Base-by-base conservation (phyloP, 345 rosid species). In the Capsella bursapastoris region DNA sequence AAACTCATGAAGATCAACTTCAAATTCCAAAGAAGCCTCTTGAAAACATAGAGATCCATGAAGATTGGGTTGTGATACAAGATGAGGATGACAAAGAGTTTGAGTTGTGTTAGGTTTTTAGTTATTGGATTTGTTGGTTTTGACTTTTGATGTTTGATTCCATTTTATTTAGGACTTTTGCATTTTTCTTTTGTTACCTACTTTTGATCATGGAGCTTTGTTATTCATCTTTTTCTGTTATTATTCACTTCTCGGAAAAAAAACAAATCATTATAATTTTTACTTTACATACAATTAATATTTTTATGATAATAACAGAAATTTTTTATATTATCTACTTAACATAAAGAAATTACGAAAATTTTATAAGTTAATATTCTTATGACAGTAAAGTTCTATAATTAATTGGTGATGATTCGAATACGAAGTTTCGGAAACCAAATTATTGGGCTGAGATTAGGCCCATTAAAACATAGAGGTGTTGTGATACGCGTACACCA, bases 401-500 rank as follows among this genome's bases (percentile, higher is more conserved):
- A 22, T 22, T 22, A 22, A 22, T 22, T 22, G 25, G 2, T 22
- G 25, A 22, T 22, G 25, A 22, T 22, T 22, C 25, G 25, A 22
- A 22, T 22, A 22, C 25, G 25, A 22, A 22, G 25, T 22, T 22
- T 22, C 25, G 38, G 10, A 37, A 8, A 44, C 25, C 48, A 10
- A 64, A 5, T 7, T 27, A 57, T 2, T 57, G 64, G 78, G 72
- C 67, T 27, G 0, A 29, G 0, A 16, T 29, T 5, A 74, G 44
- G 78, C 66, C 78, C 72, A 74, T 16, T 37, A 35, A 64, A 66
- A 14, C 27, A 38, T 2, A 15, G 11, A 72, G 57, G 41, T 49
- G 67, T 16, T 49, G 67, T 16, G 44, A 58, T 8, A 75, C 73
- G 68, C 68, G 78, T 67, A 67, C 29, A 67, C 38, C 55, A 40